Evolutionary conservation across 169 alveolate genomes (phyloP).

Genomic region (Amoebophrya sp.): DNA sequence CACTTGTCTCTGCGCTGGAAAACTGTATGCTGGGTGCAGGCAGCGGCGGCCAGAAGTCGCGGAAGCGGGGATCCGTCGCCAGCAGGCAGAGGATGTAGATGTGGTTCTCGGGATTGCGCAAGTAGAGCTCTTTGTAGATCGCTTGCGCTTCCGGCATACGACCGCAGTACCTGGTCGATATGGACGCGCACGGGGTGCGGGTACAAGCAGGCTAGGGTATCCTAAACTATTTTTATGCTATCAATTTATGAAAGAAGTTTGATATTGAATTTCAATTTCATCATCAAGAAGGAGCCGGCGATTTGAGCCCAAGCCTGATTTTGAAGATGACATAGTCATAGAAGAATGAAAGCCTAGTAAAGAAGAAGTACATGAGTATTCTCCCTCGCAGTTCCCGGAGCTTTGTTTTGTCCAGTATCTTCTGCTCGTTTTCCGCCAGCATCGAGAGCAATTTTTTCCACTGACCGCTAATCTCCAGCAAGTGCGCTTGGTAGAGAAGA

Average conservation of each 20-base stretch:
- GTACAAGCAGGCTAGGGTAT: no score
- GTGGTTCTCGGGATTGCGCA: not conserved
- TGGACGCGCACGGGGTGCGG: no score
- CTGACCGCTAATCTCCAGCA: not conserved
- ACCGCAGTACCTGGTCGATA: not conserved
- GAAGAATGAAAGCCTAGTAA: no score
- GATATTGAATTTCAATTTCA: no score
- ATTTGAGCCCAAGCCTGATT: no score
- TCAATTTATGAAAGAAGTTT: no score
- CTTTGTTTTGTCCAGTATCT: not conserved
- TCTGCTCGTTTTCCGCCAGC: not conserved
- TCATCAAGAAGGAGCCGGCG: no score
- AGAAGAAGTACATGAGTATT: not conserved
- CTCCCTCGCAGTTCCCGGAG: not conserved
- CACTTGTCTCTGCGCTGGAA: no score
- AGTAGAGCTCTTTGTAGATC: not conserved
- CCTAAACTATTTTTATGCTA: no score
- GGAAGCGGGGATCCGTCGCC: not conserved
- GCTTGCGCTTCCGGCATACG: not conserved
- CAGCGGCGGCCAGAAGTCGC: not conserved
- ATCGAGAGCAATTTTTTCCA: not conserved
- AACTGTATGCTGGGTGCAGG: not conserved
- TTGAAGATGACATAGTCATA: not conserved
- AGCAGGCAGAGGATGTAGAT: not conserved
- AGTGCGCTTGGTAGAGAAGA: not conserved